Percentiles rank a stretch among this genome's conserved stretches.
Evolutionary conservation across 805 yeast species (phyloP).

Genomic region (Sugiyamaella floridensis): DNA sequence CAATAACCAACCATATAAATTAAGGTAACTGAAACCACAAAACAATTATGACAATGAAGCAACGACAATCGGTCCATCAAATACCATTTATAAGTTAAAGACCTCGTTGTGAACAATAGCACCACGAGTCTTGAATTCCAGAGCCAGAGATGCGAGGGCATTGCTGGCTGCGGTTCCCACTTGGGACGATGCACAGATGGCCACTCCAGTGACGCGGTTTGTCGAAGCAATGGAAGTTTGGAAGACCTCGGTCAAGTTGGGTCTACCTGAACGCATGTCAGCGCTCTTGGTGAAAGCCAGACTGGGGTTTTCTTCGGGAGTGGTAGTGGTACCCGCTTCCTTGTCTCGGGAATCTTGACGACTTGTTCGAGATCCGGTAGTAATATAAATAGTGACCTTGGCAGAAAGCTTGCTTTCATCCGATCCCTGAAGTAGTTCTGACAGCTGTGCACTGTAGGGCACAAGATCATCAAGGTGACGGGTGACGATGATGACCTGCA

Average conservation of each 20-base stretch:
- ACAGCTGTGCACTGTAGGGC: not conserved
- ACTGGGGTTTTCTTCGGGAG: not conserved
- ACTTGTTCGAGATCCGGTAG: not conserved
- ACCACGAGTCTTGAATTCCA: not conserved
- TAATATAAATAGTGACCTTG: not conserved
- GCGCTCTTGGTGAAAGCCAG: not conserved
- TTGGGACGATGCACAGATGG: not conserved
- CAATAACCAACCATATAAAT: too few relatives aligned
- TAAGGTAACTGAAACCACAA: too few relatives aligned
- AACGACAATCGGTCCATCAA: not conserved
- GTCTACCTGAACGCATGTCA: not conserved
- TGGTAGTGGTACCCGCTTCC: not conserved
- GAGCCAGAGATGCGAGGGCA: not conserved
- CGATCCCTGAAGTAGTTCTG: not conserved
- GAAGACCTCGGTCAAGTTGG: not conserved
- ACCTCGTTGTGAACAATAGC: not conserved
- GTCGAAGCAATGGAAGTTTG: not conserved
- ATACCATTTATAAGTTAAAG: not conserved
- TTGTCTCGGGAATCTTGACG: not conserved
- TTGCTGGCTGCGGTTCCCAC: not conserved
- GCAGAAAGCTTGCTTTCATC: not conserved
- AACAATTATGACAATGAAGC: not conserved
- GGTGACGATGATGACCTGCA: not conserved
- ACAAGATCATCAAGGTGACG: not conserved
- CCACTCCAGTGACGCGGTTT: not conserved